Evolutionary conservation across 805 yeast species (phyloP), one percentile per base, ranked within the genome.

Genomic region (Metschnikowia corniflorae): DNA sequence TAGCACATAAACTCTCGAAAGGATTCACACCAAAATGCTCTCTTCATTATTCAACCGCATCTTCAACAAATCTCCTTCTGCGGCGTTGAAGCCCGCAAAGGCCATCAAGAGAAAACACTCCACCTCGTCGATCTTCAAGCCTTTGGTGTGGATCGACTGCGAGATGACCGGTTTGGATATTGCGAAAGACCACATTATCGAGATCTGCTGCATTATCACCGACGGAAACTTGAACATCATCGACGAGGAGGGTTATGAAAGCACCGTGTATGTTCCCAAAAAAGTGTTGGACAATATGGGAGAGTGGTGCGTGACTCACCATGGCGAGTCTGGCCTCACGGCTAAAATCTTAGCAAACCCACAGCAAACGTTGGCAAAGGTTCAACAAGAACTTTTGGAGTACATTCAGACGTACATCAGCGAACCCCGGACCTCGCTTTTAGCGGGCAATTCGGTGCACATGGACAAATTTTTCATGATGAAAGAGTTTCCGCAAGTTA

Each of bases 161-260:
- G 98, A 93, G 58, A 93, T 93, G 98, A 93, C 99, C 0, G 99
- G 99, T 0, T 65, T 93, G 26, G 83, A 91, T 50, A 78, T 80
- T n/a, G 69, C 71, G n/a, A 48, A 53, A 24, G 97, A 93, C 57
- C 78, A 75, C 40, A 89, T 93, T 49, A 85, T 93, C 42, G 98
- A 93, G 60, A 80, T 93, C 18, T 86, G 96, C 57, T 88, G 96
- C 57, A 65, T 91, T 26, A 70, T 93, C 30, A 93, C 99, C 2
- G 95, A 91, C 53, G 87, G 85, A 7, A 65, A 86, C 41, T 70
- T 93, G 43, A 76, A 84, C 36, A 50, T 86, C 3, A 63, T 87
- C 1, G 94, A 86, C 38, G 71, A 70, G 16, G 51, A 60, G 4
- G 95, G 95, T 2, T 93, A 79, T 55, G 96, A 89, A 53, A 75